These are phyloP conservation scores for Amanita phalloides DNA, from an alignment of 768 basidiomycete species.

Conservation along the genomic window DNA sequence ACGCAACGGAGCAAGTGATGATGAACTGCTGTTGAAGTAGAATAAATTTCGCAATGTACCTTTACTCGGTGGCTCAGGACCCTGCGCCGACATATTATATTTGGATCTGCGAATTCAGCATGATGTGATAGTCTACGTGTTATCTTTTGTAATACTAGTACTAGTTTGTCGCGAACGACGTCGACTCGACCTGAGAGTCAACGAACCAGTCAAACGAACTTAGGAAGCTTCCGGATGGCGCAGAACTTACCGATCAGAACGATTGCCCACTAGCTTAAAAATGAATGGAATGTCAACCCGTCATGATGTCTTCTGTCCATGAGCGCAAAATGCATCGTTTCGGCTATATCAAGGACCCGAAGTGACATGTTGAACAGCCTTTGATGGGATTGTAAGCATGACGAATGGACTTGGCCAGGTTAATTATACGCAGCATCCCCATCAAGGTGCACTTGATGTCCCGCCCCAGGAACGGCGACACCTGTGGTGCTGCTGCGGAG, in stretches of 20 bases:
- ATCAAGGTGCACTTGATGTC: not conserved
- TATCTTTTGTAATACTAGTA: not conserved
- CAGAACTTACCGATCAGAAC: not conserved
- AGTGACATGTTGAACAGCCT: not conserved
- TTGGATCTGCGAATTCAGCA: not conserved
- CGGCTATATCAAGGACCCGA: not conserved
- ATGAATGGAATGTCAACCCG: not conserved
- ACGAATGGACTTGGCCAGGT: not conserved
- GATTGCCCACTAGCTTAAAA: not conserved
- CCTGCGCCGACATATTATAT: not conserved
- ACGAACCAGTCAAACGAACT: not conserved
- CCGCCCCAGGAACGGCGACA: not conserved
- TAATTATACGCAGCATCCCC: not conserved
- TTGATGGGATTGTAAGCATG: not conserved
- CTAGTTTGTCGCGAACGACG: not conserved
- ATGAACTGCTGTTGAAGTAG: slow-evolving; percentile 14
- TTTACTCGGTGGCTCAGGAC: not conserved
- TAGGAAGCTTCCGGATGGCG: not conserved
- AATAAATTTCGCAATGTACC: not conserved
- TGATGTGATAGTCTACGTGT: not conserved
- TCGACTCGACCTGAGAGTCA: not conserved
- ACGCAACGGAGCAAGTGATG: slow-evolving; percentile 11
- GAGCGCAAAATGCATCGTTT: not conserved
- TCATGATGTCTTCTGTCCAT: not conserved
- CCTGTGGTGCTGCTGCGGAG: not conserved